These are phyloP conservation scores for Besnoitia besnoiti DNA, from an alignment of 169 alveolate genomes.

Conservation along the genomic window DNA sequence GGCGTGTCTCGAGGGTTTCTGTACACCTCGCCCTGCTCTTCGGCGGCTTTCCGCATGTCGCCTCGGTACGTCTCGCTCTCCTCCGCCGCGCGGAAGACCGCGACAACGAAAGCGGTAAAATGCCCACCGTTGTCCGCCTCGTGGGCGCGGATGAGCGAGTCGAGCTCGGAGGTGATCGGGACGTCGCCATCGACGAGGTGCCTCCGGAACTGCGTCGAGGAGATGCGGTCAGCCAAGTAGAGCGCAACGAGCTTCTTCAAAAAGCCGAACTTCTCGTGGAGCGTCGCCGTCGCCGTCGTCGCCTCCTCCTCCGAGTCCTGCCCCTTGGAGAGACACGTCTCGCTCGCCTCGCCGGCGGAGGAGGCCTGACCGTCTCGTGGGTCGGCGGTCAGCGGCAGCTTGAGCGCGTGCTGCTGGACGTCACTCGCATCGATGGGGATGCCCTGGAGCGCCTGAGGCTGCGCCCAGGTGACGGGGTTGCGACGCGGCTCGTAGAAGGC, in stretches of 20 bases:
- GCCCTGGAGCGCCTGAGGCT: neutral
- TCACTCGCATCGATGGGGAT: neutral
- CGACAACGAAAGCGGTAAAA: neutral
- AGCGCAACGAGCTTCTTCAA: conserved; percentile 12
- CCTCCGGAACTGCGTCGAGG: neutral
- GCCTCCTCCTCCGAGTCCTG: too few relatives aligned
- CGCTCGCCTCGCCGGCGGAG: neutral
- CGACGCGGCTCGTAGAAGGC: conserved; percentile 34
- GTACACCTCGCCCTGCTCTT: neutral
- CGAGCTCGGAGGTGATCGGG: conserved; percentile 38
- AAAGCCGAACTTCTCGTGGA: neutral
- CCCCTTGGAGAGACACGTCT: too few relatives aligned
- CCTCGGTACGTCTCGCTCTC: neutral
- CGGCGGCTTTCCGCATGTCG: neutral
- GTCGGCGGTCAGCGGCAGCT: neutral
- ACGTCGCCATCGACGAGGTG: neutral
- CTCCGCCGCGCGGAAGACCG: conserved; percentile 29
- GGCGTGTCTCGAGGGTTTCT: neutral
- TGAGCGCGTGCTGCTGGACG: neutral
- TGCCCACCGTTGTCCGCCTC: conserved; percentile 43
- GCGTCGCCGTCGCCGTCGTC: neutral
- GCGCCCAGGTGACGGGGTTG: conserved; percentile 31
- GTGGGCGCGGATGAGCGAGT: conserved; percentile 19
- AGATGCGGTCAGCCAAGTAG: neutral
- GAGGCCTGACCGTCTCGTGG: neutral